These are phyloP conservation scores for Boletus speciosus DNA, from an alignment of 768 basidiomycete genomes.

Conservation along the genomic window DNA sequence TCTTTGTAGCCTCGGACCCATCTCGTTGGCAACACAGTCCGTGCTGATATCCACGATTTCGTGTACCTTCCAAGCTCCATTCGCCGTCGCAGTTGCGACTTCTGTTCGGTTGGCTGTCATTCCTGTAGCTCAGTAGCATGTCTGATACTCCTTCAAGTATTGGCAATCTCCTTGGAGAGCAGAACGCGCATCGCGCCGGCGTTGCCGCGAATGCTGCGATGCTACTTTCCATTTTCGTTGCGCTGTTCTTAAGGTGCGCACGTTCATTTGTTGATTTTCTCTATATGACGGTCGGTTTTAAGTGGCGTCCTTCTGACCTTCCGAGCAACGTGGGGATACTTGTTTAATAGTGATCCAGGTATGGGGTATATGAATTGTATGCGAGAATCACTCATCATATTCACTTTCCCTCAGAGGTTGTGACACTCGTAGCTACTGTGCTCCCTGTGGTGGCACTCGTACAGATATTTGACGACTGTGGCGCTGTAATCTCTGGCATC, in stretches of 20 bases:
- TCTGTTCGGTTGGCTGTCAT: slow-evolving; percentile 65
- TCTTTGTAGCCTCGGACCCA: slow-evolving; percentile 64
- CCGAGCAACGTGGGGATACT: slow-evolving; percentile 63
- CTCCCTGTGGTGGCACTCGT: slow-evolving; percentile 75
- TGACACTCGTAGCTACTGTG: slow-evolving; percentile 50
- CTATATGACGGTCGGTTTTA: neutral
- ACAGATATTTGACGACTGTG: slow-evolving; percentile 78
- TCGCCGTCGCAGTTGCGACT: slow-evolving; percentile 73
- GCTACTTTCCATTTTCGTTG: slow-evolving; percentile 58
- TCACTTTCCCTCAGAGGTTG: slow-evolving; percentile 17
- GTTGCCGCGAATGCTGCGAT: slow-evolving; percentile 66
- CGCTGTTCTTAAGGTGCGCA: slow-evolving; percentile 56
- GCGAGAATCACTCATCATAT: neutral
- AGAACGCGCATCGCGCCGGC: slow-evolving; percentile 65
- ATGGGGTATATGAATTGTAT: neutral
- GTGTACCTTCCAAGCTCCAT: slow-evolving; percentile 79
- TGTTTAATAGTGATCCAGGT: slow-evolving; percentile 73
- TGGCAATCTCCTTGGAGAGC: slow-evolving; percentile 86
- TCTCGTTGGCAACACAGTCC: slow-evolving; percentile 82
- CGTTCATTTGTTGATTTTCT: neutral
- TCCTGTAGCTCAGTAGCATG: neutral
- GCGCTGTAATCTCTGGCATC: slow-evolving; percentile 72
- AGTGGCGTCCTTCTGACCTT: slow-evolving; percentile 58
- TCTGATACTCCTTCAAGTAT: slow-evolving; percentile 44
- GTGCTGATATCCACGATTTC: slow-evolving; percentile 75